Conservation (phyloP, 441 rosid genomes). For the Aquilaria agallochum region DNA sequence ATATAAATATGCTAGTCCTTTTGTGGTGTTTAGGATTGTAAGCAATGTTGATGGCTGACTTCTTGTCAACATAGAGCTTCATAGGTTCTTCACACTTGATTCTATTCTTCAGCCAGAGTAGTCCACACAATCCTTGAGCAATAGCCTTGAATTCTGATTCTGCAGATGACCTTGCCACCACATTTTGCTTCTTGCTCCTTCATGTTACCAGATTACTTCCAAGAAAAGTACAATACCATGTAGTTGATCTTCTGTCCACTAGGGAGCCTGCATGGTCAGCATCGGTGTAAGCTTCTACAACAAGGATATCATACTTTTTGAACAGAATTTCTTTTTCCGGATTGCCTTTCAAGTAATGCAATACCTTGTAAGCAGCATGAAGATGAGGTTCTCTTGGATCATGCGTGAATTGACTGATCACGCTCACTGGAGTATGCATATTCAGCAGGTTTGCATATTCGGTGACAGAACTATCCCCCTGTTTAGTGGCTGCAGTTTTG, state of each 20-base stretch:
- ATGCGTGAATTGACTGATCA: neutral
- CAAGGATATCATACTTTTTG: neutral
- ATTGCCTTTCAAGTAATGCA: neutral
- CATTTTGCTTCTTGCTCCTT: slow-evolving; percentile 2
- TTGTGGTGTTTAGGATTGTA: neutral
- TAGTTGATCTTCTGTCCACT: neutral
- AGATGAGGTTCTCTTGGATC: neutral
- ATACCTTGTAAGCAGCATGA: neutral
- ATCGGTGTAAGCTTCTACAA: neutral
- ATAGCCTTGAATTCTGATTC: neutral
- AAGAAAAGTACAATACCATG: neutral
- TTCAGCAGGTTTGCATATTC: neutral
- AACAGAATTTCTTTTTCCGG: neutral
- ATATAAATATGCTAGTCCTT: neutral
- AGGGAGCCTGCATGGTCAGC: neutral
- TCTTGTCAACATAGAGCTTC: neutral
- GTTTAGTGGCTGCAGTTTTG: neutral
- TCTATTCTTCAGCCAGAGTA: neutral
- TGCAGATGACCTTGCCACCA: neutral
- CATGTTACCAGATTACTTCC: neutral
- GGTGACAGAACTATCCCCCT: neutral
- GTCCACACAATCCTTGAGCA: neutral
- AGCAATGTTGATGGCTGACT: neutral
- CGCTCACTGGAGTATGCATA: neutral
- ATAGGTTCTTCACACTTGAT: neutral